Base-by-base conservation (phyloP, 1,284 basidiomycete genomes). In the Polyporus tsugae region DNA sequence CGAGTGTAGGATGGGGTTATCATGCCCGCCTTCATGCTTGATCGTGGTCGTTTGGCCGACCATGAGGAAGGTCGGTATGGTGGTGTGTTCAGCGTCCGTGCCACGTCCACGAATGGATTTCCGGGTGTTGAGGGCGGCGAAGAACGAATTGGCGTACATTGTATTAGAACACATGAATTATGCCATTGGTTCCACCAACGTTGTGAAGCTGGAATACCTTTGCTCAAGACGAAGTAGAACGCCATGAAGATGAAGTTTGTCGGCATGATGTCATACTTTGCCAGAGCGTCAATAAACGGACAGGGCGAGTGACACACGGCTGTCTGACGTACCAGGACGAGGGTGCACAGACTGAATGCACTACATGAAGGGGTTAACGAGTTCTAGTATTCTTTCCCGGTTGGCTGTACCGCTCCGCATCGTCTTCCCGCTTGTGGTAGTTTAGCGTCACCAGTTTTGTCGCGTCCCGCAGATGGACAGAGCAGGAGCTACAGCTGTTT, bases 61-160 rank as follows among this genome's bases (percentile, higher is more conserved):
- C 80, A 85, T 80, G 69, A 82, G 79, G 78, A 84, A 82, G 5
- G 80, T 81, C 19, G 81, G 82, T 55, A 80, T 79, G 2, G 81
- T 80, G 22, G 72, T 75, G 22, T 76, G 75, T 36, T 80, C 79
- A 66, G 72, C 78, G 65, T 85, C 84, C 2, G 83, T 85, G 7
- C 84, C 83, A 60, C 79, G 80, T 7, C 83, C 84, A 29, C 82
- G 80, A 46, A 82, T 76, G 53, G 81, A 80, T 63, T 80, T 77
- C 35, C 85, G 79, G 11, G 84, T 84, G 77, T 85, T 85, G 9
- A 85, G 75, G 6, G 64, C 71, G 38, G 89, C 88, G 75, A 91
- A 81, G 76, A 89, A 89, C 17, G 90, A 91, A 66, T 90, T 87
- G 1, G 85, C 87, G 74, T 91, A 92, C 46, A 91, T 90, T 91